These are phyloP conservation scores for Wallacemonas sp. DNA, from an alignment of 208 protist genomes.

Conservation along the genomic window DNA sequence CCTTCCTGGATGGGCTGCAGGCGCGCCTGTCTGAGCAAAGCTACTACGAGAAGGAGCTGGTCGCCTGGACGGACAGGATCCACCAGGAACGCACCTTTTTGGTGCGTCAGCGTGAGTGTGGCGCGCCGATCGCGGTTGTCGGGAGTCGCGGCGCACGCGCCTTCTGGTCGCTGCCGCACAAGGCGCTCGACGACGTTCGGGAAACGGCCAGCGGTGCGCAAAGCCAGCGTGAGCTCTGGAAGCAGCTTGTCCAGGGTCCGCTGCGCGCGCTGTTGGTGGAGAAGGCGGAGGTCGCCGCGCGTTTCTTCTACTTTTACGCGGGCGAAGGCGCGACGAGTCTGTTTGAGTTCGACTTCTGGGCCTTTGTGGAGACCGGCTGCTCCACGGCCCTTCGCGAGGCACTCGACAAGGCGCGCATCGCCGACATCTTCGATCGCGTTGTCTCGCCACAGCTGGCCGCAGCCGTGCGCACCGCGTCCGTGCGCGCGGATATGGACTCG, in stretches of 20 bases:
- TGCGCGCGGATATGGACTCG: conserved; percentile 43
- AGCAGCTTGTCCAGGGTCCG: conserved; percentile 29
- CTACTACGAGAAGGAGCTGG: conserved; percentile 23
- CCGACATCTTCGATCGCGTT: conserved; percentile 70
- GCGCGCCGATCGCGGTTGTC: conserved; percentile 50
- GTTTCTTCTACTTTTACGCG: conserved; percentile 74
- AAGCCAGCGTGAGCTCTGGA: conserved; percentile 37
- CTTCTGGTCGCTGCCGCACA: conserved; percentile 55
- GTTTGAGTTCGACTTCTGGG: conserved; percentile 80
- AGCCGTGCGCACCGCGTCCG: conserved; percentile 36
- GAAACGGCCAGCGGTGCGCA: conserved; percentile 20
- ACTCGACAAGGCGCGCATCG: conserved; percentile 36
- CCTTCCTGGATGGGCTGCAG: conserved; percentile 10
- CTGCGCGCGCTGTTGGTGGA: conserved; percentile 50
- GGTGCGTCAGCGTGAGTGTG: conserved; percentile 37
- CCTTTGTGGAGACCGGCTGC: conserved; percentile 52
- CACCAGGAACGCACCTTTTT: conserved; percentile 32
- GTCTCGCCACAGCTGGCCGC: conserved; percentile 69
- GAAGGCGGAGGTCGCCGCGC: conserved; percentile 37
- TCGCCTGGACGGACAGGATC: conserved; percentile 14
- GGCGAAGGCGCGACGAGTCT: conserved; percentile 54
- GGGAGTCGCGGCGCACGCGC: conserved; percentile 25
- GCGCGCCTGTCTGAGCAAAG: background rate
- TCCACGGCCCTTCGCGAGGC: conserved; percentile 22
- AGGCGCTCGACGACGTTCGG: conserved; percentile 54